Base-by-base conservation (phyloP, 495 filamentous ascomycete genomes). In the Penicillium daleae region DNA sequence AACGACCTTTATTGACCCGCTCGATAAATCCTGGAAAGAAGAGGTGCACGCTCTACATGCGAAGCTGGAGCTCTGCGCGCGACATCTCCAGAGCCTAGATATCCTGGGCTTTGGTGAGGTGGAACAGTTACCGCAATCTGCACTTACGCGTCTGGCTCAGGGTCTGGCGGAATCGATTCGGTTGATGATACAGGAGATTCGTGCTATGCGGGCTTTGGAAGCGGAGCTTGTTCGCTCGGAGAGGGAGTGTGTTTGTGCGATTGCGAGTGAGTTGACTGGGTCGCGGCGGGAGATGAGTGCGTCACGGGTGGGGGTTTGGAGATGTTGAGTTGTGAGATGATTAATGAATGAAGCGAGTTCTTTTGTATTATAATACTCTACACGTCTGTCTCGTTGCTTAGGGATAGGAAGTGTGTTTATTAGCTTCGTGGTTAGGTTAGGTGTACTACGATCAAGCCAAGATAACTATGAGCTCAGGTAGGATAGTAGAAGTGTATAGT, bases 121-220 rank as follows among this genome's bases (percentile, higher is more conserved):
- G 22, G 72, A 76, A 44, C 66, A 26, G 2, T 42, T 74, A 24
- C 60, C 73, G 24, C 62, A 65, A 29, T 81, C 80, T 19, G 74
- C 75, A 15, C 66, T 83, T 6, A 57, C 69, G 17, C 74, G 74
- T 21, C 70, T 74, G 6, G 63, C 70, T 6, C 63, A 56, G 37
- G 60, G 68, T 13, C 65, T 81, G 15, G 64, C 64, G n/a, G 74
- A 78, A 24, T 66, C 78, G 40, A 61, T 75, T 10, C 66, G 66
- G 13, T 60, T 76, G 22, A 78, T 83, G 77, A 56, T 76, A 1
- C 77, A 83, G 27, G 81, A 83, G 62, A 59, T 82, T 32, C 71
- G 71, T 6, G 61, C 71, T 12, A 79, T 83, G 55, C 75, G 72
- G 35, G 71, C 59, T 24, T 76, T 83, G 31, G 80, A 83, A 54